Base-by-base conservation (phyloP, 345 rosid genomes). In the Populus deltoides region DNA sequence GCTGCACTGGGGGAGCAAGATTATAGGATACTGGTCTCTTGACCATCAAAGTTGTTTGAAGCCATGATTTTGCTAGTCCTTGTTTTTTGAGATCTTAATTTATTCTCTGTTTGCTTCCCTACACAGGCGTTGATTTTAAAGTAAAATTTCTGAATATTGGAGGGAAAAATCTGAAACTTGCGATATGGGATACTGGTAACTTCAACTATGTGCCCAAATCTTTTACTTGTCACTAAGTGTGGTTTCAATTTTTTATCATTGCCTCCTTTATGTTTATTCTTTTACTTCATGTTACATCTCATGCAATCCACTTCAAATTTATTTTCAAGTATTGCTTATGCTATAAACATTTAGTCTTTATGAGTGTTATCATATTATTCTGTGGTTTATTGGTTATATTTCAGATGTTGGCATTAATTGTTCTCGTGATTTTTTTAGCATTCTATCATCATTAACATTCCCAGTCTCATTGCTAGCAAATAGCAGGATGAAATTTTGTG, bases 141-240 rank as follows among this genome's bases (percentile, higher is more conserved):
- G 91, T 93, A 39, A 95, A 95, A 85, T 86, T 90, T 81, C 88
- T 95, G 29, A 87, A 83, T 16, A 72, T 87, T 75, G 97, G 94
- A 8, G 99, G 93, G 36, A 93, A 92, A 80, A 95, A 87, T 83
- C 77, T 93, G 80, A 95, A 95, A 87, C 98, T 95, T 80, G 99
- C 97, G 9, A 95, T 95, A 80, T 95, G 99, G 98, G 98, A 95
- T 72, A 93, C 98, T 22, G 99, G 98, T 92, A 47, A 81, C 49
- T 72, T 15, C 47, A 61, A 61, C 36, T 29, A 33, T 35, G 66
- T 47, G 25, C 38, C 18, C 18, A 17, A 22, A 49, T 4, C n/a
- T 38, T 49, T n/a, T 51, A 43, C n/a, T 71, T 71, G 63, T 49
- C 36, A 35, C 41, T 9, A 24, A n/a, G n/a, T 27, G n/a, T 6